phyloP scores from a whole-genome alignment of 345 rosid species.

The Fremontodendron californicum region DNA sequence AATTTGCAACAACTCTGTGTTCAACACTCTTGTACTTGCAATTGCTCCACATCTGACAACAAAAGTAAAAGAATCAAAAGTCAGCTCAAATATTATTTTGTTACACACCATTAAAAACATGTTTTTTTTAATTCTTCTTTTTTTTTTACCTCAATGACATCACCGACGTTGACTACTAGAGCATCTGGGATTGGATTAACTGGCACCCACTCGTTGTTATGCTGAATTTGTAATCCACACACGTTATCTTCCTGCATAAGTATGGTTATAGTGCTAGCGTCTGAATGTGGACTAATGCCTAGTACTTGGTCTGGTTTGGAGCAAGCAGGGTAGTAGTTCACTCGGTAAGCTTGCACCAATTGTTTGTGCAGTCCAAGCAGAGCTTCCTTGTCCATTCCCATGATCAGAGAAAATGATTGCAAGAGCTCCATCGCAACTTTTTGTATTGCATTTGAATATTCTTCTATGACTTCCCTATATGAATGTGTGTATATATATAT shows the following conservation, averaged over 20 bases:
- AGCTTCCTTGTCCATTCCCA: constrained; percentile 25
- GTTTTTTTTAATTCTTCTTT: no score
- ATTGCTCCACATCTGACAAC: constrained; percentile 18
- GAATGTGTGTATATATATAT: no score
- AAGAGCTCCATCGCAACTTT: constrained; percentile 21
- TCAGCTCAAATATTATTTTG: no score
- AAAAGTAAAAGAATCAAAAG: no score
- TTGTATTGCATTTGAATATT: constrained; percentile 15
- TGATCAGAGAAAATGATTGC: constrained; percentile 17
- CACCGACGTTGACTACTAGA: constrained; percentile 24
- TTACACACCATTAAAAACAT: no score
- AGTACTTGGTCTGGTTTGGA: constrained; percentile 16
- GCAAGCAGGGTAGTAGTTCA: constrained; percentile 29
- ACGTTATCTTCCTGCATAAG: constrained; percentile 16
- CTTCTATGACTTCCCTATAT: constrained; percentile 21
- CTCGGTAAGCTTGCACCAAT: constrained; percentile 16
- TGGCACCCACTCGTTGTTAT: constrained; percentile 16
- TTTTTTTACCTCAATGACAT: no score
- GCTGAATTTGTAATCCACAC: constrained; percentile 25
- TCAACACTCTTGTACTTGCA: constrained; percentile 24
- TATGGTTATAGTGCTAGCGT: constrained; percentile 19
- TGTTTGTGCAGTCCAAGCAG: constrained; percentile 17
- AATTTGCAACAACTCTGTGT: constrained; percentile 18
- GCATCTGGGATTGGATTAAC: constrained; percentile 25
- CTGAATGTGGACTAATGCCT: constrained; percentile 26